Evolutionary conservation across 2,329 filamentous ascomycete species (phyloP), one percentile per base, ranked within the genome.

Genomic region (Xylariaceae sp.): DNA sequence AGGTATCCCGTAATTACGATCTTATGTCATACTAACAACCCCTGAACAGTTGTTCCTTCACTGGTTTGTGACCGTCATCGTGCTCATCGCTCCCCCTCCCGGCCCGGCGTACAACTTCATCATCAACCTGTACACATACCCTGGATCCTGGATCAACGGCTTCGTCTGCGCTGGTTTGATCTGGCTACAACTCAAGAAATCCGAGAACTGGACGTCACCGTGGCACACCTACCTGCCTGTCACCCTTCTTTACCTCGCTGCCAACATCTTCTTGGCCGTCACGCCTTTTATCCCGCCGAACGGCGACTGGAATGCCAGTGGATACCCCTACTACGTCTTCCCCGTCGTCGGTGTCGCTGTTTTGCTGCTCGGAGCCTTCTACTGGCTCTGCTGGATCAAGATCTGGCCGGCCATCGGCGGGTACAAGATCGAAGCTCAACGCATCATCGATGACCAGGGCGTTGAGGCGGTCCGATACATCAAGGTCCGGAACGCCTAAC

Each of bases 51-150:
- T 86, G 7, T 82, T 88, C 65, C 77, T 88, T 17, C 86, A 89
- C 70, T 89, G 84, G 80, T 67, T 86, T 13, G 78, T 88, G 2
- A 87, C 85, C 0, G 76, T 87, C 59, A 79, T 89, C 50, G 79
- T 89, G 10, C 79, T 90, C 37, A 71, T 88, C 2, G 86, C 85
- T 0, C 86, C 86, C 1, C 87, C 87, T 0, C 82, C 85, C 0
- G 87, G 86, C 0, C 80, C 86, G 13, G 86, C 86, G 0, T 89
- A 89, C 71, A 87, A 86, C 72, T 89, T 89, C 67, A 80, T 86
- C 47, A 77, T 83, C 53, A 81, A 84, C 62, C 70, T 86, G 51
- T 80, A 77, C 65, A 80, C 79, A 0, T 83, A 83, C 58, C 80
- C 81, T 0, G 78, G 78, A 0, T 74, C 80, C 0, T 82, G 80